These are phyloP conservation scores for Hypoxylon cercidicola DNA, from an alignment of 495 filamentous ascomycete species.

Conservation along the genomic window DNA sequence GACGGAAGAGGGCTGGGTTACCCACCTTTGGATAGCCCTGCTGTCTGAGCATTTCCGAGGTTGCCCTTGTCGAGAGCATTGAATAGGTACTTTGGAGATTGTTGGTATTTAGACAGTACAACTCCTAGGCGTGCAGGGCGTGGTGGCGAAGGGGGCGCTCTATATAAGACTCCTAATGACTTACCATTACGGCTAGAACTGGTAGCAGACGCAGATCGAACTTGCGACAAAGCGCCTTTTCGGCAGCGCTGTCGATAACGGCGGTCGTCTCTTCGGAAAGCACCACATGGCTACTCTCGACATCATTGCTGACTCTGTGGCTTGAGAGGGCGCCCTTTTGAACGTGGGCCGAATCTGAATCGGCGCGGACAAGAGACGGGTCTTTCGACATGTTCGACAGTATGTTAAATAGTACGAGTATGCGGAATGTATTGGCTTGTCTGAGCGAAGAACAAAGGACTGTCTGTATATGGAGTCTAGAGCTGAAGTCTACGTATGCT, in stretches of 20 bases:
- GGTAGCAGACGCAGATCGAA: constrained; percentile 72
- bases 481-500: too few species aligned
- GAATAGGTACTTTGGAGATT: constrained; percentile 59
- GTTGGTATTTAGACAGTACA: neutral
- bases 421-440: too few species aligned
- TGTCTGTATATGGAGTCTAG: too few species aligned
- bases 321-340: constrained; percentile 17
- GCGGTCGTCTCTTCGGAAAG: constrained; percentile 25
- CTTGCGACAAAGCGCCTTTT: constrained; percentile 70
- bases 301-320: constrained; percentile 31
- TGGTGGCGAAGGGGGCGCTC: neutral
- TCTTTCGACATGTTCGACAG: constrained; percentile 13
- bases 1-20: constrained; percentile 45
- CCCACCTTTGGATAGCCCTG: constrained; percentile 56
- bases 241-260: constrained; percentile 56
- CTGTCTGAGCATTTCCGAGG: constrained; percentile 76
- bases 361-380: constrained; percentile 8
- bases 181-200: constrained; percentile 70
- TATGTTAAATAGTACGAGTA: too few species aligned
- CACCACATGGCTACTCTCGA: constrained; percentile 31
- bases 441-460: too few species aligned
- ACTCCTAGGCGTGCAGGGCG: too few species aligned
- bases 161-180: constrained; percentile 18
- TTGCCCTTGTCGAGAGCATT: constrained; percentile 76
- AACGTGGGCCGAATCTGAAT: constrained; percentile 17